Evolutionary conservation across 306 rosid genomes (phyloP).

Genomic region (apple (Malus domestica)): ASM211411v1 NC_041789.1:29398501-29399000

Average conservation of each 20-base stretch:
- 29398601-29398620: neutral
- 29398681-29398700: neutral
- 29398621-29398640: neutral
- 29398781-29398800: too few relatives aligned
- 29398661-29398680: neutral
- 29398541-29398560: slow-evolving; percentile 18
- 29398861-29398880: neutral
- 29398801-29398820: neutral
- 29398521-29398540: slow-evolving; percentile 59
- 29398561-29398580: neutral
- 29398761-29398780: neutral
- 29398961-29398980: neutral
- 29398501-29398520: slow-evolving; percentile 67
- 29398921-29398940: too few relatives aligned
- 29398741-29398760: neutral
- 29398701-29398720: neutral
- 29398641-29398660: neutral
- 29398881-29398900: too few relatives aligned
- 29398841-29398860: too few relatives aligned
- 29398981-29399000: neutral
- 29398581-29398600: neutral
- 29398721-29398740: neutral
- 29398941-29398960: neutral
- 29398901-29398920: too few relatives aligned
- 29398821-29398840: neutral